Base-by-base conservation (phyloP, 192 early-diverging fungal species). In the Coemansia sp. region DNA sequence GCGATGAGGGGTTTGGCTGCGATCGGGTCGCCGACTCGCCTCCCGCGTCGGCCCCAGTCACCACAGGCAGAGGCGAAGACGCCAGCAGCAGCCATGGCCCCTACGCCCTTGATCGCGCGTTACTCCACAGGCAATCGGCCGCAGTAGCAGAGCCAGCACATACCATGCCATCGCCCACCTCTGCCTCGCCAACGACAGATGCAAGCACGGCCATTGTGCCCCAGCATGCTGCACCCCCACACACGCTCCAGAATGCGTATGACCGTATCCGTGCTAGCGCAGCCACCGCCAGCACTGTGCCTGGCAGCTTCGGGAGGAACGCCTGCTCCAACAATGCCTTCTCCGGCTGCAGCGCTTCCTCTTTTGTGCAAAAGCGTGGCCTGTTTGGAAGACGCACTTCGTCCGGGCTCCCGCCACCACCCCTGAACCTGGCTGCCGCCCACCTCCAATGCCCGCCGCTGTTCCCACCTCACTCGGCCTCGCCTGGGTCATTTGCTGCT, bases 331-430 rank as follows among this genome's bases (percentile, higher is more conserved):
- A 62, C 64, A 53, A 67, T 58, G 50, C 24, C 47, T 24, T 29
- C 43, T 49, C 65, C 18, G 47, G 24, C 37, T 45, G 61, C 45
- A 24, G 43, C 20, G 20, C 67, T 9, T 39, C 77, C 43, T 74
- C 71, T 27, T 75, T 80, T 71, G 72, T 74, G 43, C 72, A 71
- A 20, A 67, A 64, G 59, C 78, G 72, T 59, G 71, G 66, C 39
- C 66, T 80, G 65, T 65, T 80, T 74, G 78, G 78, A 16, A 56
- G 77, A 35, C 78, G 78, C 52, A 65, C 73, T 12, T 75, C 78
- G 29, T 56, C 69, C 30, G 78, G 61, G 37, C 78, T 75, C 12
- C 78, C 71, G 62, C 78, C 78, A 41, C 78, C 76, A 61, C 75
- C 74, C 20, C 65, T 80, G 50, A 81, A 81, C 38, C 64, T 80